Base-by-base conservation (phyloP, 257 asterid species). In the Fraxinus pennsylvanica region DNA sequence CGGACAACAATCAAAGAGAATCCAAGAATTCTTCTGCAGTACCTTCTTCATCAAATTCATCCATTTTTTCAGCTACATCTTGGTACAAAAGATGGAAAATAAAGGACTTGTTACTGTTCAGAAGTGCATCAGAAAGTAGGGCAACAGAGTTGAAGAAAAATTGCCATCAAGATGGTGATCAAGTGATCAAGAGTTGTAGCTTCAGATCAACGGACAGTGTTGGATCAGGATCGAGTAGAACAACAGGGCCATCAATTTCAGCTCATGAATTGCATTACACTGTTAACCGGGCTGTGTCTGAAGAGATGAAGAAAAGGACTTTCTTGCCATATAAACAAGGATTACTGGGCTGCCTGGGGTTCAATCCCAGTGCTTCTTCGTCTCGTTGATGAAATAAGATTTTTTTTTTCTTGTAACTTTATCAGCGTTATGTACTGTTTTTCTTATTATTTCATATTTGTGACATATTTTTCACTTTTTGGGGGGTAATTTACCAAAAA, bases 191-290 rank as follows among this genome's bases (percentile, higher is more conserved):
- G 81, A 91, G 83, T 38, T 84, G 88, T 8, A 92, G 97, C 43
- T 91, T 91, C 76, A 65, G 97, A 75, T 92, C 99, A 1, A 88
- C 86, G 0, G 97, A 88, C 3, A 91, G 91, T 74, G 82, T 33
- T 43, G 97, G 91, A 9, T 89, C 94, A 6, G 87, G 71, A 9
- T 93, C 96, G 45, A 78, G 89, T 73, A 74, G 92, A 80, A 83
- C 90, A 22, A 85, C 69, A 65, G 91, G 88, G 14, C 81, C 86
- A 5, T 82, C 86, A 27, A 68, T 91, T 27, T 90, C 99, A 0
- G 95, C 99, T 6, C 99, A 93, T 19, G 97, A 96, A 35, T 22
- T 92, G 91, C 99, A 93, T 85, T 92, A 93, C 83, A 89, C 91
- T 0, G 76, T 83, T 65, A 93, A 92, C 82, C 76, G 99, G 45